Conservation (phyloP, 1,139 yeast genomes). For the Hansenula lynferdii region DNA sequence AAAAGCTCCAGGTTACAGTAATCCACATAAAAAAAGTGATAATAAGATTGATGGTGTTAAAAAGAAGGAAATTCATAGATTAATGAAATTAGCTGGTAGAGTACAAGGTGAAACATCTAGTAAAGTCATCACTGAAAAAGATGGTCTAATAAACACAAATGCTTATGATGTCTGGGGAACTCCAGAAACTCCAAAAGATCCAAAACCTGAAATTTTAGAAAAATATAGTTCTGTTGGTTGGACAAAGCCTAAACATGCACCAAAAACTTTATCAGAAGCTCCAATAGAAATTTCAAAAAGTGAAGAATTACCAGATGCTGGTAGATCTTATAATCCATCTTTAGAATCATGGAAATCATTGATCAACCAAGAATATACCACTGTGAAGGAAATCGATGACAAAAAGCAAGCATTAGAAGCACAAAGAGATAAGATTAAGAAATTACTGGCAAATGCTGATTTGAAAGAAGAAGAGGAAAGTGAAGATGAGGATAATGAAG, state of each 20-base stretch:
- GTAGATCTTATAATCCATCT: constrained; percentile 92
- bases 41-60: constrained; percentile 60
- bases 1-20: constrained; percentile 65
- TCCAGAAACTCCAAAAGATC: constrained; percentile 24
- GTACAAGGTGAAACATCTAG: constrained; percentile 50
- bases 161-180: constrained; percentile 68
- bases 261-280: constrained; percentile 49
- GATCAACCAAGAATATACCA: constrained; percentile 58
- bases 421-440: constrained; percentile 59
- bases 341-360: constrained; percentile 77
- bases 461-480: constrained; percentile 49
- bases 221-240: constrained; percentile 42
- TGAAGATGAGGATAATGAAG: constrained; percentile 33
- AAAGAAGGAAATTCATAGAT: constrained; percentile 58
- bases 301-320: constrained; percentile 65
- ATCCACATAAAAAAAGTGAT: constrained; percentile 32
- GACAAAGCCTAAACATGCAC: constrained; percentile 49
- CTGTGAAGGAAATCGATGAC: constrained; percentile 65
- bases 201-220: constrained; percentile 34
- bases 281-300: constrained; percentile 49
- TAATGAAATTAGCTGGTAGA: constrained; percentile 79
- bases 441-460: constrained; percentile 55
- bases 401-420: constrained; percentile 54
- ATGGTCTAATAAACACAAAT: constrained; percentile 52
- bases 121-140: constrained; percentile 50